phyloP scores from a whole-genome alignment of 352 stramenopile genomes.

The Phytophthora sp. region DNA sequence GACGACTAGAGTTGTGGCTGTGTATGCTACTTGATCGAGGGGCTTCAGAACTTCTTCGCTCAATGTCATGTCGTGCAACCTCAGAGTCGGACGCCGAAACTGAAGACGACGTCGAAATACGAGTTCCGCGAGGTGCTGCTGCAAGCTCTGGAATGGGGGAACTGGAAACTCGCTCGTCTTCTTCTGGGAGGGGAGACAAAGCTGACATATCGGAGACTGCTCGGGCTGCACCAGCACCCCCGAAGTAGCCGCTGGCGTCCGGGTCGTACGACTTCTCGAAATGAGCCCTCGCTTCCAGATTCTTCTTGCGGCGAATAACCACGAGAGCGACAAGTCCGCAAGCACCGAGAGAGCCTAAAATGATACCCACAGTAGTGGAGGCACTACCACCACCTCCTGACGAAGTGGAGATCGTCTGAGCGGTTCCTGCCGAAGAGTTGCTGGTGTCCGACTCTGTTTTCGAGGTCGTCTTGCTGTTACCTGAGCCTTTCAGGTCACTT shows the following conservation, averaged over 20 bases:
- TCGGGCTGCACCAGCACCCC: conserved; percentile 32
- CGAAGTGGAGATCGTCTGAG: conserved; percentile 50
- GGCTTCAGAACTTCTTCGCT: conserved; percentile 19
- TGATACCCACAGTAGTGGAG: conserved; percentile 52
- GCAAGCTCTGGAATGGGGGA: conserved; percentile 58
- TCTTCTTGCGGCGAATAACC: conserved; percentile 63
- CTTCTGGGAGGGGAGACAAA: conserved; percentile 40
- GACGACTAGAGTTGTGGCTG: conserved; percentile 30
- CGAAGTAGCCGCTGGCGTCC: conserved; percentile 49
- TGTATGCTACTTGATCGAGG: conserved; percentile 6
- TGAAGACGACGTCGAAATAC: conserved; percentile 59
- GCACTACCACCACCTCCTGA: conserved; percentile 35
- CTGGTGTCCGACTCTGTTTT: conserved; percentile 8
- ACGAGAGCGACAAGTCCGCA: conserved; percentile 57
- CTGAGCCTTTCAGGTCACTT: neutral
- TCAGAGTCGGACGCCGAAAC: conserved; percentile 45
- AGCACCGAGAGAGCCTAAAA: conserved; percentile 51
- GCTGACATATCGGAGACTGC: conserved; percentile 27
- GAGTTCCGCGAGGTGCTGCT: conserved; percentile 29
- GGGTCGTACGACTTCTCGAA: conserved; percentile 53
- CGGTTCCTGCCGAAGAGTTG: conserved; percentile 7
- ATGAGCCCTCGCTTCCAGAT: conserved; percentile 46
- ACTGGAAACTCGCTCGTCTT: conserved; percentile 29
- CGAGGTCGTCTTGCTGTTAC: conserved; percentile 6
- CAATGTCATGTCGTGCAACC: conserved; percentile 35